These are phyloP conservation scores for Brassica napus DNA, from an alignment of 345 rosid species.

Conservation along the genomic window Da-Ae NC_063445.1:24638501-24639000, in stretches of 20 bases:
- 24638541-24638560: neutral
- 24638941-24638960: neutral
- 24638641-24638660: neutral
- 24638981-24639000: neutral
- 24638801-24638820: neutral
- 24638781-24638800: neutral
- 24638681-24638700: neutral
- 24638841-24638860: neutral
- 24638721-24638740: neutral
- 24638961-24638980: neutral
- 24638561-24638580: neutral
- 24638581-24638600: neutral
- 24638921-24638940: neutral
- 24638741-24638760: neutral
- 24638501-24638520: neutral
- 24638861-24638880: neutral
- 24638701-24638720: neutral
- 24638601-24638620: neutral
- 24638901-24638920: neutral
- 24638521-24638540: neutral
- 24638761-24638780: neutral
- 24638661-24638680: neutral
- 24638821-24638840: neutral
- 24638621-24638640: too few species aligned
- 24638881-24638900: neutral